These are phyloP conservation scores for Colletotrichum australisinense DNA, from an alignment of 2,329 filamentous ascomycete genomes.

Conservation along the genomic window DNA sequence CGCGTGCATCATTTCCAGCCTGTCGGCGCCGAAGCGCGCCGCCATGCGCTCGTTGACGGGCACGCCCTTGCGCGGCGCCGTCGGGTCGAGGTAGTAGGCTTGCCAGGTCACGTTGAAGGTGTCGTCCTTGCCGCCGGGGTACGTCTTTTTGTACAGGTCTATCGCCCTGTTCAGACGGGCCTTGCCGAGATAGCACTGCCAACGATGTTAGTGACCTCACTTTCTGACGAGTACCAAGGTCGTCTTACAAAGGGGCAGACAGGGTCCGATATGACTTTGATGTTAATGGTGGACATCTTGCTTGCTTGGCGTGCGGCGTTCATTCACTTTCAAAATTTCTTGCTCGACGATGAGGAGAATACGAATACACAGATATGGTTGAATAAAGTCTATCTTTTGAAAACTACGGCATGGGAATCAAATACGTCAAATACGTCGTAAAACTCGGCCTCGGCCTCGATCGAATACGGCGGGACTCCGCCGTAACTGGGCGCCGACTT, in stretches of 20 bases:
- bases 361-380: neutral
- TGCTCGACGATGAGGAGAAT: neutral
- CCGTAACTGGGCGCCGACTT: conserved; percentile 3
- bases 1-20: conserved; percentile 66
- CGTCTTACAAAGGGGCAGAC: conserved; percentile 73
- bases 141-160: conserved; percentile 68
- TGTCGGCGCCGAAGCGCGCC: conserved; percentile 74
- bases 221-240: neutral
- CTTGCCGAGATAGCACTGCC: conserved; percentile 83
- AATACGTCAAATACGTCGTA: neutral
- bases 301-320: conserved; percentile 27
- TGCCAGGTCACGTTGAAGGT: conserved; percentile 81
- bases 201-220: conserved; percentile 40
- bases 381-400: neutral
- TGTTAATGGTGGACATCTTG: conserved; percentile 78
- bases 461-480: conserved; percentile 29
- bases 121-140: conserved; percentile 70
- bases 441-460: neutral
- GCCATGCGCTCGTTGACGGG: conserved; percentile 65
- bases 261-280: conserved; percentile 84
- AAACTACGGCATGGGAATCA: neutral
- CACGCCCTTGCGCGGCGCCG: conserved; percentile 59
- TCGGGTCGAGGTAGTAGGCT: conserved; percentile 84
- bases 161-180: conserved; percentile 81
- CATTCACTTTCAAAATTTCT: neutral